Evolutionary conservation across 1,284 basidiomycete genomes (phyloP).

Genomic region (Schizophyllum commune): DNA sequence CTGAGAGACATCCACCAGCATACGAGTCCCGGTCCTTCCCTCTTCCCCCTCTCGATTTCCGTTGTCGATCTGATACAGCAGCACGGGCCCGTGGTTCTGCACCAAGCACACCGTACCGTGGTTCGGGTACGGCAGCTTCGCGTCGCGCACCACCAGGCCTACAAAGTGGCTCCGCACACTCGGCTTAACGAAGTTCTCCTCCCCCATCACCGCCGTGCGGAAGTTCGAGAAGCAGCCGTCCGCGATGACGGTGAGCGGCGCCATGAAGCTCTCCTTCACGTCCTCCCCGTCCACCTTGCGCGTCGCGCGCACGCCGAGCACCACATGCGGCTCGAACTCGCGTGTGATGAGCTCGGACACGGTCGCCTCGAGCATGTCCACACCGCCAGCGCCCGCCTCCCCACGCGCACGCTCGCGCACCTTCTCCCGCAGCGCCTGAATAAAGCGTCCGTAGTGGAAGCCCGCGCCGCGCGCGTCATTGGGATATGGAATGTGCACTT

Average conservation of each 20-base stretch:
- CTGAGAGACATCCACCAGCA: conserved; percentile 87
- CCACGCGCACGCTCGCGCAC: conserved; percentile 5
- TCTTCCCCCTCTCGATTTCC: conserved; percentile 13
- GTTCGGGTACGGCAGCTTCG: conserved; percentile 70
- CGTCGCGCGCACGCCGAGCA: conserved; percentile 32
- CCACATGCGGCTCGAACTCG: conserved; percentile 72
- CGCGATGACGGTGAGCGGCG: conserved; percentile 81
- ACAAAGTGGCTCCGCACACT: conserved; percentile 74
- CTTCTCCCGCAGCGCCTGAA: conserved; percentile 63
- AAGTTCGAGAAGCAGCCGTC: conserved; percentile 97
- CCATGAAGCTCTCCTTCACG: conserved; percentile 51
- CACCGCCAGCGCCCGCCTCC: conserved; percentile 51
- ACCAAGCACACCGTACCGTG: conserved; percentile 85
- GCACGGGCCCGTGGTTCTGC: conserved; percentile 70
- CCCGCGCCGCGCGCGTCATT: conserved; percentile 38
- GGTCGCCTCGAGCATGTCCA: conserved; percentile 79
- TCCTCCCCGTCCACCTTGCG: conserved; percentile 23
- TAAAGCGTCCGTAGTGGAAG: conserved; percentile 95
- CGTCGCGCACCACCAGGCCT: conserved; percentile 73
- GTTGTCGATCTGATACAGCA: conserved; percentile 78
- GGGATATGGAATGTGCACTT: conserved; percentile 88
- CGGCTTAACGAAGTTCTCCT: conserved; percentile 34
- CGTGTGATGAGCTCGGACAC: conserved; percentile 84
- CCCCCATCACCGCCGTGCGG: conserved; percentile 41
- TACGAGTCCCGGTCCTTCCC: conserved; percentile 49